Evolutionary conservation across 345 rosid species (phyloP).

Genomic region (Sonneratia alba): DNA sequence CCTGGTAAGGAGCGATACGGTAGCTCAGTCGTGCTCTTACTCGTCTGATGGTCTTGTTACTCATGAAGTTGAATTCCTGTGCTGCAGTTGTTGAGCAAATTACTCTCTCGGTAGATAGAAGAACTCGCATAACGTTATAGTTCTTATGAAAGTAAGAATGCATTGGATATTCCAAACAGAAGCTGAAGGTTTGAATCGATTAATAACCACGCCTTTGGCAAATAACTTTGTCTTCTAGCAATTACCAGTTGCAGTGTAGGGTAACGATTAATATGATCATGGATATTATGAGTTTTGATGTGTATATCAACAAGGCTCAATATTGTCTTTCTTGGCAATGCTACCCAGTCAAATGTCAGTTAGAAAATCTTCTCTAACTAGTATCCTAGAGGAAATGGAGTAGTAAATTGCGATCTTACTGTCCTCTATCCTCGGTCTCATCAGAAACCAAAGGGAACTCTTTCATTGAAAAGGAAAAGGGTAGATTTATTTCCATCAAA

Average conservation of each 20-base stretch:
- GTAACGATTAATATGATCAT: no score
- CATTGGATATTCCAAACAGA: neutral
- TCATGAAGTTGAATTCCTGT: neutral
- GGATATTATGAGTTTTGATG: neutral
- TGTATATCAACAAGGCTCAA: neutral
- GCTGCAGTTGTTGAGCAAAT: neutral
- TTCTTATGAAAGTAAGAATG: neutral
- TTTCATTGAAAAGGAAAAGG: no score
- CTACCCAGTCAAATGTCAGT: neutral
- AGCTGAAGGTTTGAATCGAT: neutral
- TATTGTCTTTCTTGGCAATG: neutral
- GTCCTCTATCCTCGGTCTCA: neutral
- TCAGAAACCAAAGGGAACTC: neutral
- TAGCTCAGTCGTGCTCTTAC: neutral
- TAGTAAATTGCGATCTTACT: no score
- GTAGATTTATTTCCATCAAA: no score
- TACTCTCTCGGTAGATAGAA: no score
- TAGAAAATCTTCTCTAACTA: neutral
- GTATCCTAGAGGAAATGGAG: neutral
- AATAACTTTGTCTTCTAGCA: no score
- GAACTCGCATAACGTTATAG: neutral
- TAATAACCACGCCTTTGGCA: neutral
- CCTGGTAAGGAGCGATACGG: constrained; percentile 39
- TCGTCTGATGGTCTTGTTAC: neutral
- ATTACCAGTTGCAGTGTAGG: no score